Evolutionary conservation across 2,329 filamentous ascomycete genomes (phyloP).

Genomic region (Ceratocystis albifundus): DNA sequence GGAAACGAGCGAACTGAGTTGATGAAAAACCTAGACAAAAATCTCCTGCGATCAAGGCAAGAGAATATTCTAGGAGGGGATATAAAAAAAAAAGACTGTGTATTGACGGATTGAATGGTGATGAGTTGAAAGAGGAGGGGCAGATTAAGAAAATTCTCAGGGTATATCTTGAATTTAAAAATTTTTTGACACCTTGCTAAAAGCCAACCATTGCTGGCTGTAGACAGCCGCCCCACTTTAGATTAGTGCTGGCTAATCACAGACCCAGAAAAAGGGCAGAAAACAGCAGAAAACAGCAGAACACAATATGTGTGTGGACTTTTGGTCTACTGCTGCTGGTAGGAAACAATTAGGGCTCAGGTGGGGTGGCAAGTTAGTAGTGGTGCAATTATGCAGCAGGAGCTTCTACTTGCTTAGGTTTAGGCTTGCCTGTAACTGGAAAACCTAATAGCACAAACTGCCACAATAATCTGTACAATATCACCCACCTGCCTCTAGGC

Average conservation of each 20-base stretch:
- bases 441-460: too few species aligned
- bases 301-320: constrained; percentile 21
- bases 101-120: constrained; percentile 5
- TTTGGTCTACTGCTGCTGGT: constrained; percentile 18
- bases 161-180: constrained; percentile 15
- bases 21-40: constrained; percentile 35
- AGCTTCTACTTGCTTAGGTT: background rate
- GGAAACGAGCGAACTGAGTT: constrained; percentile 19
- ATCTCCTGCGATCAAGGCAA: constrained; percentile 37
- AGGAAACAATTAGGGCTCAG: constrained; percentile 21
- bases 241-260: constrained; percentile 17
- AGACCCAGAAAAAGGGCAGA: background rate
- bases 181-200: constrained; percentile 10
- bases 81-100: constrained; percentile 14
- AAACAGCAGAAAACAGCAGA: constrained; percentile 5
- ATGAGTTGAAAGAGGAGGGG: constrained; percentile 16
- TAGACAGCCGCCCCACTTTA: constrained; percentile 18
- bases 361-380: constrained; percentile 22
- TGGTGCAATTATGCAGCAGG: background rate
- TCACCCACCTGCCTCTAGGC: background rate
- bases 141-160: constrained; percentile 18
- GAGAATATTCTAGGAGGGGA: constrained; percentile 36
- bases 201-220: constrained; percentile 2
- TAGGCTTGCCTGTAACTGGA: background rate
- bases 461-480: too few species aligned